Evolutionary conservation across 2,329 filamentous ascomycete species (phyloP), one percentile per base, ranked within the genome.

Genomic region (Arthrobotrys sphaeroides): DNA sequence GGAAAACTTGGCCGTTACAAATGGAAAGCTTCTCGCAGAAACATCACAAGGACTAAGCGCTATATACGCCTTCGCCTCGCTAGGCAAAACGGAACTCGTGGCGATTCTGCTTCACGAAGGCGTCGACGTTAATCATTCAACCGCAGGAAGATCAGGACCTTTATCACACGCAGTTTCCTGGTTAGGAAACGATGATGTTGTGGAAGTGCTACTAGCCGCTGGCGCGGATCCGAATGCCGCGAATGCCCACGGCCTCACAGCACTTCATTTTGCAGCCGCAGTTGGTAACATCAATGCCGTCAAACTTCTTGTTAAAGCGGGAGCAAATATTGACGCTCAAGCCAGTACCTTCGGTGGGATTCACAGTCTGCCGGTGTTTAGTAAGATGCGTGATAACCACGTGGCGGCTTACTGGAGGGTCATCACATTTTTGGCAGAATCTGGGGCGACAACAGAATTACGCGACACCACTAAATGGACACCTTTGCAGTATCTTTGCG

Each of bases 161-260:
- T 67, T 79, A 12, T 26, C 78, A 3, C 78, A 78, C 49, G 79
- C 78, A 73, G 76, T 77, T 18, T 69, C 78, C 5, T 74, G 65
- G 64, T 64, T 66, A 3, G 79, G 78, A 1, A 69, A 77, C 51
- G 55, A 69, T 7, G 75, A 82, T 16, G 80, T 82, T 5, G 78
- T 83, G 60, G 78, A 80, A 5, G 78, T 82, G 51, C 78, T 84
- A 12, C 42, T 84, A 3, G 78, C 82, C 10, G 77, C 80, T 5
- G 81, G 81, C 12, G 83, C 83, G 2, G 80, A 83, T 64, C 80
- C 83, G n/a, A 83, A 84, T 65, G 80, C 81, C 36, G 80, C 80
- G 45, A 82, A 82, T 69, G 80, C 80, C 12, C 79, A 24, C n/a
- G 77, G 70, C 13, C 49, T 73, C n/a, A 77, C 77, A 0, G 69